Evolutionary conservation across 345 rosid species (phyloP).

Genomic region (Pugionium dolabratum): DNA sequence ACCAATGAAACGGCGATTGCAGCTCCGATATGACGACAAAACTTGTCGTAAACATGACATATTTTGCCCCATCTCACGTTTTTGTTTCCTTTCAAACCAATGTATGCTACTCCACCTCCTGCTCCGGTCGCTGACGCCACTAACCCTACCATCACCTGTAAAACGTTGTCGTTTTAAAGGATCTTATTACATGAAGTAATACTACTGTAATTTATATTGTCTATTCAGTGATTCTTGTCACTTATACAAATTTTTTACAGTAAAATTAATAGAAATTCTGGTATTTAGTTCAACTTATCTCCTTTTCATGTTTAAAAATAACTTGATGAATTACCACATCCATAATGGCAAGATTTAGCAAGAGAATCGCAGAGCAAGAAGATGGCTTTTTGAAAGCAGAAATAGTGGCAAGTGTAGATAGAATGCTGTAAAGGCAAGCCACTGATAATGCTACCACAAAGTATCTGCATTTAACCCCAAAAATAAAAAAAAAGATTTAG

Average conservation of each 20-base stretch:
- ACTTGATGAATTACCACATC: conserved; percentile 52
- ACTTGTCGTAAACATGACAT: conserved; percentile 56
- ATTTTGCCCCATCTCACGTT: conserved; percentile 50
- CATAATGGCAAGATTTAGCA: conserved; percentile 51
- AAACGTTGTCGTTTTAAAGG: neutral
- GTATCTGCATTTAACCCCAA: conserved; percentile 53
- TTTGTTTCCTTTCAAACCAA: conserved; percentile 68
- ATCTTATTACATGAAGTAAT: neutral
- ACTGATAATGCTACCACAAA: conserved; percentile 67
- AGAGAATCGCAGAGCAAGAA: conserved; percentile 33
- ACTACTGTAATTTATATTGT: neutral
- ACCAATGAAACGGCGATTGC: conserved; percentile 52
- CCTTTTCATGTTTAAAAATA: too few species aligned
- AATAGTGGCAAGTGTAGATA: conserved; percentile 55
- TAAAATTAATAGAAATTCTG: neutral
- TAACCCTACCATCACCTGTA: conserved; percentile 69
- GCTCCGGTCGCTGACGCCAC: conserved; percentile 83
- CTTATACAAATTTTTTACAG: neutral
- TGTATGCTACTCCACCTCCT: conserved; percentile 69
- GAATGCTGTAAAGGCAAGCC: conserved; percentile 63
- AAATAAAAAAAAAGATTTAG: neutral
- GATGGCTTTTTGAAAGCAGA: conserved; percentile 48
- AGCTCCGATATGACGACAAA: conserved; percentile 55
- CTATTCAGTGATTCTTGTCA: neutral
- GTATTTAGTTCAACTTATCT: neutral